Conservation (phyloP, 495 filamentous ascomycete species). For the Penicillium subrubescens region DNA sequence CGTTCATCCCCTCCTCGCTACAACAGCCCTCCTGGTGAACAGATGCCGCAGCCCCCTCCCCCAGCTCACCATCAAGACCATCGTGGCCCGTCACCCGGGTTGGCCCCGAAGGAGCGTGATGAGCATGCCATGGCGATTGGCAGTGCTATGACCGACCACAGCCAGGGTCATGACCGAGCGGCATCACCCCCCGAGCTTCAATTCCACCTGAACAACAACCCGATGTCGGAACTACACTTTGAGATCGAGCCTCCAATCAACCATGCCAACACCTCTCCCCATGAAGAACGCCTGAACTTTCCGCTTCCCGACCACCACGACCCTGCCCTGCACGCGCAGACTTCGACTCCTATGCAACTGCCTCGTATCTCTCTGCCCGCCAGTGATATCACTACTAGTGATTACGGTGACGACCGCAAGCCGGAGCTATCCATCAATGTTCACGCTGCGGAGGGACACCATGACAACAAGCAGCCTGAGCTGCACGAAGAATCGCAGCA, state of each 20-base stretch:
- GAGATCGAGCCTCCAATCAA: slow-evolving; percentile 11
- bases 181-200: slow-evolving; percentile 21
- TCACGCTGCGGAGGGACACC: slow-evolving; percentile 29
- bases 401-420: slow-evolving; percentile 65
- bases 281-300: slow-evolving; percentile 32
- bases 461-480: slow-evolving; percentile 17
- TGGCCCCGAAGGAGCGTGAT: slow-evolving; percentile 17
- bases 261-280: slow-evolving; percentile 2
- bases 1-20: slow-evolving; percentile 58
- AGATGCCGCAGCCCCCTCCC: slow-evolving; percentile 14
- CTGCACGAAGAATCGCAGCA: slow-evolving; percentile 30
- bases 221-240: slow-evolving; percentile 25
- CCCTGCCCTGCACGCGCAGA: slow-evolving; percentile 14
- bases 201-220: slow-evolving; percentile 13
- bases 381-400: slow-evolving; percentile 53
- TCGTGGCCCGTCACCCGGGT: slow-evolving; percentile 9
- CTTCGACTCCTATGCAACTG: slow-evolving; percentile 25
- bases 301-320: slow-evolving; percentile 26
- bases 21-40: slow-evolving; percentile 26
- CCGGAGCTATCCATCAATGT: slow-evolving; percentile 46
- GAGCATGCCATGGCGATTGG: slow-evolving; percentile 18
- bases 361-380: slow-evolving; percentile 47
- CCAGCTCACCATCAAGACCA: slow-evolving; percentile 19
- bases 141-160: slow-evolving; percentile 29
- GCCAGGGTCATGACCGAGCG: slow-evolving; percentile 46